These are phyloP conservation scores for Cercospora sojina DNA, from an alignment of 2,329 filamentous ascomycete species.

Conservation along the genomic window DNA sequence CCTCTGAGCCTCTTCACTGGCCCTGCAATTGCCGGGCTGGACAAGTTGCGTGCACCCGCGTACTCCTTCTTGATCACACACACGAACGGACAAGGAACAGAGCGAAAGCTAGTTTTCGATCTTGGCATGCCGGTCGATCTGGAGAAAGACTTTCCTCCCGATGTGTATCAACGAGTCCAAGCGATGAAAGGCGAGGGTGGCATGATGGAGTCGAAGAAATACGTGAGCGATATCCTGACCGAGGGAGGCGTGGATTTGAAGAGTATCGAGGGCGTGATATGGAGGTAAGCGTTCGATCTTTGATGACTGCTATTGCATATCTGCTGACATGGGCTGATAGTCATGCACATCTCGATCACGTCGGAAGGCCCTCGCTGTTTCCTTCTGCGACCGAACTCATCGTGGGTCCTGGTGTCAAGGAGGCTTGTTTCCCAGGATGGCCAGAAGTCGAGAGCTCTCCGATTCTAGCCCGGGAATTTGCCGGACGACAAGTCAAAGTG, in stretches of 20 bases:
- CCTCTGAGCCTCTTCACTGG: conserved; percentile 1
- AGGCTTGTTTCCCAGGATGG: conserved; percentile 43
- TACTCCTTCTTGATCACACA: conserved; percentile 6
- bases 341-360: conserved; percentile 36
- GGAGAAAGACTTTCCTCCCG: conserved; percentile 5
- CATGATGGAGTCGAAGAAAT: conserved; percentile 41
- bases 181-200: conserved; percentile 6
- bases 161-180: neutral
- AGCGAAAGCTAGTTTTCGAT: neutral
- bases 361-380: conserved; percentile 36
- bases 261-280: conserved; percentile 37
- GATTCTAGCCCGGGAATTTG: conserved; percentile 42
- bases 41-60: neutral
- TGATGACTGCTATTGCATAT: neutral
- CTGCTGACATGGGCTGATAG: conserved; percentile 14
- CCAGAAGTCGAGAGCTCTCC: conserved; percentile 40
- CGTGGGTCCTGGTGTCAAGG: conserved; percentile 46
- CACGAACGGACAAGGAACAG: neutral
- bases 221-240: conserved; percentile 41
- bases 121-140: conserved; percentile 7
- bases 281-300: conserved; percentile 11
- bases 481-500: conserved; percentile 35
- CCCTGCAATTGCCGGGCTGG: neutral
- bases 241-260: conserved; percentile 33
- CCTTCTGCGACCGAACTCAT: conserved; percentile 41